Base-by-base conservation (phyloP, 257 asterid species). In the Plectranthus barbatus region DNA sequence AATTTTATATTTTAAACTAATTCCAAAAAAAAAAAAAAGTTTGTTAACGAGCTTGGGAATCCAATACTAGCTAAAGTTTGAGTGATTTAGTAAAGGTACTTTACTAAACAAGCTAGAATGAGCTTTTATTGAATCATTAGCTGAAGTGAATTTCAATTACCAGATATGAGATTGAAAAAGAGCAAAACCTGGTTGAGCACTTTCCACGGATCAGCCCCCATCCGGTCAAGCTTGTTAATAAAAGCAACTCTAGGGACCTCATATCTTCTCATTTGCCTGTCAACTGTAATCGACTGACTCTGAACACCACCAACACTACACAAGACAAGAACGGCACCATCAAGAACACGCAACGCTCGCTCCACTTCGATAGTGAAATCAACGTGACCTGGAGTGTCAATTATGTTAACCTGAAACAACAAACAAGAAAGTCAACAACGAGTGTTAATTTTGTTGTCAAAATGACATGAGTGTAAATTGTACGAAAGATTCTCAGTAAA, bases 221-320 rank as follows among this genome's bases (percentile, higher is more conserved):
- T 93, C 45, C 99, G 83, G 58, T 93, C 99, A 62, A 93, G 89
- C 79, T 92, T 92, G 79, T 92, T 92, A 58, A 92, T 92, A 67
- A 92, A 92, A 68, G 95, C 99, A 84, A 93, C 53, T 67, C 99
- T 80, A 7, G 99, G 99, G 54, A 93, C 99, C 71, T 87, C 99
- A 49, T 93, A 93, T 86, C 97, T 85, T 79, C 95, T 82, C 99
- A 93, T 93, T 77, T 93, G 99, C 83, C 99, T 79, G 71, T 93
- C 99, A 67, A 93, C 99, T 2, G 99, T 93, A 46, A 93, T 93
- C 33, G 97, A 93, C 75, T 93, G 97, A 82, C 99, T 93, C 79
- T 93, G 99, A 29, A 93, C 99, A 64, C 99, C 99, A 66, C 99
- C 99, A 74, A 93, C 99, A 64, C 96, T 83, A 79, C 99, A 93